Base-by-base conservation (phyloP, 441 rosid genomes). In the Euphorbia corollata region DNA sequence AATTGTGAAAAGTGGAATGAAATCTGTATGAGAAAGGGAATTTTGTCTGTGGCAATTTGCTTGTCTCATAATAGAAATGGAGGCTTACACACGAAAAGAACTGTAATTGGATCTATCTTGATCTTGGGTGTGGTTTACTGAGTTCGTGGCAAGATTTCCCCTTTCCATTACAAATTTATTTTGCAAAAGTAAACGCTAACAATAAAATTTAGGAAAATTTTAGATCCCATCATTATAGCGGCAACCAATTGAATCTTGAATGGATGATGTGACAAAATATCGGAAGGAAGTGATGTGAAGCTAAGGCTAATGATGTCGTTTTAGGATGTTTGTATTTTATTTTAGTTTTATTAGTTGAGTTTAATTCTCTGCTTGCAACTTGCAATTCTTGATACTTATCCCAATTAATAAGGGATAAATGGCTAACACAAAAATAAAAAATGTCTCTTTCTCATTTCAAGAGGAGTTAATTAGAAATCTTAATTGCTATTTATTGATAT, bases 141-240 rank as follows among this genome's bases (percentile, higher is more conserved):
- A 19, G 24, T 22, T 23, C 12, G 54, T 50, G 34, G n/a, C 32
- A 11, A 19, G 8, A 54, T 54, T 54, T 54, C 13, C 9, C 27
- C 58, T 54, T 54, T 10, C 1, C 58, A 20, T 54, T 20, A 54
- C 58, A 50, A 64, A 2, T 30, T 0, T 30, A 64, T 50, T 51
- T 59, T 24, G n/a, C 30, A 68, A 20, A 54, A 30, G 64, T 68
- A 68, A 68, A 68, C 64, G 71, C 45, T 58, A 43, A 45, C 47
- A 13, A 56, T 18, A 58, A 51, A 51, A 30, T 47, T 62, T n/a
- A 47, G 18, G 24, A 41, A 41, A 54, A 56, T 5, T 24, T 11
- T 1, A 5, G 2, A 57, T 27, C 18, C 54, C 34, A 5, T 58
- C 19, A 41, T 58, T 41, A 10, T 56, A 18, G 48, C n/a, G 11